These are phyloP conservation scores for Rhizopus delemar DNA, from an alignment of 371 early-diverging fungal species.

Conservation along the genomic window DNA sequence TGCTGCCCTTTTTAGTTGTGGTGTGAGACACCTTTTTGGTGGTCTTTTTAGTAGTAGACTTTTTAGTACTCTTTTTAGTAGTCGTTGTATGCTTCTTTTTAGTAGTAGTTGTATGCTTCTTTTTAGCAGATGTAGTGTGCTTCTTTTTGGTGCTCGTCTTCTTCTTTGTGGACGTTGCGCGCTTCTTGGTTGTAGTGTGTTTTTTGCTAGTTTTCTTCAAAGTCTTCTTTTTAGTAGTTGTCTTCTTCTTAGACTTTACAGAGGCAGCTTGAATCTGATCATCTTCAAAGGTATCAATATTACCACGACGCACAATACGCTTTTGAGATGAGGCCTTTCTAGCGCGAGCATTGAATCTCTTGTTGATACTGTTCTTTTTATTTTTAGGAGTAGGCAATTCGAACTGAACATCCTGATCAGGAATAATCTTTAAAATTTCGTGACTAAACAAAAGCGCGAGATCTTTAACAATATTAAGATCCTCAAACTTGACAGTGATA, in stretches of 20 bases:
- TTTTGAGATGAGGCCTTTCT: neutral
- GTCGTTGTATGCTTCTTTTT: too few species aligned
- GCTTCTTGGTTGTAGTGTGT: too few species aligned
- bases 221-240: too few species aligned
- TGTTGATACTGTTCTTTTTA: neutral
- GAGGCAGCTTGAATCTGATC: neutral
- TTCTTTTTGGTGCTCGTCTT: too few species aligned
- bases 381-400: conserved; percentile 28
- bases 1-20: neutral
- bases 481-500: conserved; percentile 35
- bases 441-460: conserved; percentile 12
- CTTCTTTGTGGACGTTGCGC: too few species aligned
- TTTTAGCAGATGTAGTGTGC: too few species aligned
- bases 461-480: conserved; percentile 22
- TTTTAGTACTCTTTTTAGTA: too few species aligned
- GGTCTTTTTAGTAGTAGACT: too few species aligned
- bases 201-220: too few species aligned
- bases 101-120: too few species aligned
- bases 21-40: neutral
- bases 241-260: too few species aligned
- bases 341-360: conserved; percentile 29
- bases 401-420: conserved; percentile 41
- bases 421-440: conserved; percentile 39
- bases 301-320: conserved; percentile 10
- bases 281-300: conserved; percentile 4